Percentiles rank a stretch among this genome's conserved stretches.
These are phyloP conservation scores for Trypanosoma cruzi DNA, from an alignment of 208 protist species.

Conservation along the genomic window DNA sequence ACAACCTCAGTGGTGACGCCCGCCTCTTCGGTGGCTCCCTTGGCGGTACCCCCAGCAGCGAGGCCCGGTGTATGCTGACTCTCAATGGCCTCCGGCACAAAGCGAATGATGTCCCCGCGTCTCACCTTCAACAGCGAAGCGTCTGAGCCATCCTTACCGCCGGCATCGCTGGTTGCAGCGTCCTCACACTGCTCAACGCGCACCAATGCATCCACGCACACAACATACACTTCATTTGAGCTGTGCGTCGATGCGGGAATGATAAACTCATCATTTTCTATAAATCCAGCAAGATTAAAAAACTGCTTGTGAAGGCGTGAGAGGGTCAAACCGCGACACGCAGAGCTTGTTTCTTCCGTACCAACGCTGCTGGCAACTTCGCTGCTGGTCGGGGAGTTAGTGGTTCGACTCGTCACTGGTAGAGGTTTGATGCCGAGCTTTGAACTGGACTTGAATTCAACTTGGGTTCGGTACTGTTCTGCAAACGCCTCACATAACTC, in stretches of 20 bases:
- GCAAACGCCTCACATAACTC: slow-evolving; percentile 33
- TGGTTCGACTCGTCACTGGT: background rate
- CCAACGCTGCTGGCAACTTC: background rate
- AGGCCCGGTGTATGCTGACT: background rate
- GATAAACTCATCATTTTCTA: slow-evolving; percentile 24
- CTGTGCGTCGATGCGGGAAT: slow-evolving; percentile 30
- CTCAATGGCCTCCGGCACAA: slow-evolving; percentile 19
- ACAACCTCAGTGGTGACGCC: background rate
- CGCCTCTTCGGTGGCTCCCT: background rate
- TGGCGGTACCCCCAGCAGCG: background rate
- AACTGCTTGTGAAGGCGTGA: slow-evolving; percentile 25
- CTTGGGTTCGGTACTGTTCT: slow-evolving; percentile 34
- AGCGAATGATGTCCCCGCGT: slow-evolving; percentile 52
- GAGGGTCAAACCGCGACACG: too few relatives aligned
- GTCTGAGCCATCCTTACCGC: slow-evolving; percentile 1
- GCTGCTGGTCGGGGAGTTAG: background rate
- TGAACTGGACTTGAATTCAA: slow-evolving; percentile 27
- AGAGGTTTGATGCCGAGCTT: background rate
- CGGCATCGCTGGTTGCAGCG: background rate
- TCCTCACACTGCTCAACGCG: slow-evolving; percentile 24
- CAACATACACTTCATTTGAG: slow-evolving; percentile 57
- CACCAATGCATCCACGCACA: slow-evolving; percentile 48
- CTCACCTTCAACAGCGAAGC: slow-evolving; percentile 23
- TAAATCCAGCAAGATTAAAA: slow-evolving; percentile 55
- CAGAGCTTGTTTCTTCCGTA: background rate